phyloP scores from a whole-genome alignment of 1,284 basidiomycete genomes.

The Volvariella volvacea region DNA sequence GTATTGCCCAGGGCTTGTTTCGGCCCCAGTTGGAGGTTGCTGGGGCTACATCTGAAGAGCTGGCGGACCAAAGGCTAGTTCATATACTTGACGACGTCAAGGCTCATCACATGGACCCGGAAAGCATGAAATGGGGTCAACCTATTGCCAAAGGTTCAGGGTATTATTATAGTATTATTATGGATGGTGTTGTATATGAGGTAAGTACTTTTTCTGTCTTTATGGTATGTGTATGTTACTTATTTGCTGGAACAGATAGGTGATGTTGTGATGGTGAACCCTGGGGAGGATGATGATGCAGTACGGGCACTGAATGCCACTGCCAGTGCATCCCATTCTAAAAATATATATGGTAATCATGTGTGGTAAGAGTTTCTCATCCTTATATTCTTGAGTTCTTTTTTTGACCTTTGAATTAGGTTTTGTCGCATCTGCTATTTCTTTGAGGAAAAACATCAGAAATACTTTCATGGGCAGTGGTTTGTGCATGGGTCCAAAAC shows the following conservation, averaged over 20 bases:
- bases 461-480: constrained; percentile 55
- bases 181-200: constrained; percentile 31
- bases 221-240: constrained; percentile 43
- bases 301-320: constrained; percentile 24
- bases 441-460: constrained; percentile 26
- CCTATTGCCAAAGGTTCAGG: constrained; percentile 15
- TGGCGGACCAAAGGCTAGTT: constrained; percentile 15
- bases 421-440: constrained; percentile 58
- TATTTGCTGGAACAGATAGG: constrained; percentile 40
- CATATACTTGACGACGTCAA: constrained; percentile 19
- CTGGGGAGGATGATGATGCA: constrained; percentile 20
- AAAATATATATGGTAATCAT: constrained; percentile 40
- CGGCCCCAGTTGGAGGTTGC: constrained; percentile 31
- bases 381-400: background rate
- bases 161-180: constrained; percentile 31
- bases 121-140: constrained; percentile 42
- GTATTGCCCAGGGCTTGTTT: constrained; percentile 43
- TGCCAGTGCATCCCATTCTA: constrained; percentile 28
- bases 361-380: constrained; percentile 39
- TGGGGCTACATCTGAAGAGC: constrained; percentile 19
- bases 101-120: constrained; percentile 39
- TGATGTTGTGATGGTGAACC: constrained; percentile 46
- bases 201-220: constrained; percentile 33
- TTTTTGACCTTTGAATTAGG: constrained; percentile 31
- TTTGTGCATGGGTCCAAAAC: constrained; percentile 59